Base-by-base conservation (phyloP, 768 basidiomycete species). In the Boletus vinaceobasis region DNA sequence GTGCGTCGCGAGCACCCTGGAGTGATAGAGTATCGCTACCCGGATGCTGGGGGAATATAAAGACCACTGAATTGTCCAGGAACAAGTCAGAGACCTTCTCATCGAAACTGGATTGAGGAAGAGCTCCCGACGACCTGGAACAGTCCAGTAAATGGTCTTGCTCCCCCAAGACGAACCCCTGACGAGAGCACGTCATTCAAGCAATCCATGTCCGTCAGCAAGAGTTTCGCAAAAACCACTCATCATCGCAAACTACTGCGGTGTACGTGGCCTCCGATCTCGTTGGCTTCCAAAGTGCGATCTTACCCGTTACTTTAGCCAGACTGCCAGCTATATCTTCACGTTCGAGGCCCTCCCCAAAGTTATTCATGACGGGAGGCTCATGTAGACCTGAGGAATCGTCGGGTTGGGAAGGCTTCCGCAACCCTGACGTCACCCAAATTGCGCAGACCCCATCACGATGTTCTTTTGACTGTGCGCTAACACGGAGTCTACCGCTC, bases 231-330 rank as follows among this genome's bases (percentile, higher is more conserved):
- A 0, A 83, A 90, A 43, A 79, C 23, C 23, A 23, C 23, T 81
- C 40, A 94, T 98, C 69, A 83, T 88, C 44, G 79, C 82, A 7
- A 79, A 84, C 43, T 93, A 93, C 71, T 79, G 83, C 60, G 89
- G 92, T 21, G 96, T 54, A 26, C 80, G 84, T 33, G 96, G 96
- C 17, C 77, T 99, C 66, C 88, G 93, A 98, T 73, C 81, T 96
- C 40, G 85, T 98, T 32, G 93, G 91, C 3, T 98, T 98, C 80
- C 93, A 94, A 70, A 92, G 88, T 0, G 85, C 87, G 19, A 88
- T 83, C 67, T 89, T 59, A 88, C 90, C 0, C 77, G 90, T 15
- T 91, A 93, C 67, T 94, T 92, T 72, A 62, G 91, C 58, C 89
- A 93, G 75, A 92, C 90, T 0, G 88, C 90, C 32, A 83, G 81